phyloP scores from a whole-genome alignment of 306 rosid genomes.

The Begonia fuchsioides region DNA sequence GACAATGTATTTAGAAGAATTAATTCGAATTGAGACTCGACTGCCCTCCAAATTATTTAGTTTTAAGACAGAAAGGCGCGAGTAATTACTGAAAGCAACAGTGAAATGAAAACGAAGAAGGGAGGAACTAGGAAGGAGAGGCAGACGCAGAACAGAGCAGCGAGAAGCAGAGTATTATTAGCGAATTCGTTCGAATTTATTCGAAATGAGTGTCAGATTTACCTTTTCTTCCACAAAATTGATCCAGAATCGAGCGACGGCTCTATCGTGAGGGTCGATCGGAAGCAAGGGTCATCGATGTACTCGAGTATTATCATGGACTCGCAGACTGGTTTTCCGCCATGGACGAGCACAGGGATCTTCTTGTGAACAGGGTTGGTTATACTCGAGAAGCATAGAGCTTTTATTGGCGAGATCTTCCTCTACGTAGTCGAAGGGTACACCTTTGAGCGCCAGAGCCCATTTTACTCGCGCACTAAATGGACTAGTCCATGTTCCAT shows the following conservation, averaged over 20 bases:
- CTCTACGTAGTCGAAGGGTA: conserved; percentile 24
- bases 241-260: conserved; percentile 23
- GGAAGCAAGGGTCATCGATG: conserved; percentile 29
- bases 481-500: conserved; percentile 33
- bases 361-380: conserved; percentile 30
- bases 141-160: too few relatives aligned
- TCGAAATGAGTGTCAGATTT: background rate
- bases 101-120: too few relatives aligned
- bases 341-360: conserved; percentile 33
- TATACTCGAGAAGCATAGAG: conserved; percentile 17
- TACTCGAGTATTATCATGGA: conserved; percentile 29
- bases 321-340: conserved; percentile 23
- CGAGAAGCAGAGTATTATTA: background rate
- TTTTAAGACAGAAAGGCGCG: too few relatives aligned
- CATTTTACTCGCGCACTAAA: conserved; percentile 20
- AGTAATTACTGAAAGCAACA: too few relatives aligned
- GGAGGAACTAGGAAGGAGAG: too few relatives aligned
- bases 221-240: conserved; percentile 16
- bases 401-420: conserved; percentile 36
- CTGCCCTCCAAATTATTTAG: too few relatives aligned
- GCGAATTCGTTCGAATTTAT: background rate
- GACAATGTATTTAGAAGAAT: too few relatives aligned
- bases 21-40: too few relatives aligned
- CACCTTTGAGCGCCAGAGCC: conserved; percentile 34
- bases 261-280: conserved; percentile 11